Evolutionary conservation across 2,329 filamentous ascomycete species (phyloP).

Genomic region (Truncatella angustata): DNA sequence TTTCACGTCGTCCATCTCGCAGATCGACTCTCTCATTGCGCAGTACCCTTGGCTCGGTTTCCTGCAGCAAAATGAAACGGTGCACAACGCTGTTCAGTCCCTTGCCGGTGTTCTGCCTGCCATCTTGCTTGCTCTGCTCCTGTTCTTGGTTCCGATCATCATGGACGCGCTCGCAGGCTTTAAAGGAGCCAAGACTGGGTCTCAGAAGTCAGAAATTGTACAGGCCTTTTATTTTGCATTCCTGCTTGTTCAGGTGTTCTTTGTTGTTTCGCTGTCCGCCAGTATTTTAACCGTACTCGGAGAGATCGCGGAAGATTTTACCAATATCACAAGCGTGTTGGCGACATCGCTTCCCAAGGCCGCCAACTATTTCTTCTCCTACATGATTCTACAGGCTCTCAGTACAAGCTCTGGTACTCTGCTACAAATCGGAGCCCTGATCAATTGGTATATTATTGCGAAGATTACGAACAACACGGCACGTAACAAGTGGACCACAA

Average conservation of each 20-base stretch:
- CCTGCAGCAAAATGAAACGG: constrained; percentile 56
- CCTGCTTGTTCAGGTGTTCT: constrained; percentile 90
- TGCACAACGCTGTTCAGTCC: constrained; percentile 60
- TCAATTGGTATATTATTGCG: constrained; percentile 79
- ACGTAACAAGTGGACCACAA: constrained; percentile 78
- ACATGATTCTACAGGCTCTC: constrained; percentile 93
- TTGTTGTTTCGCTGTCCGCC: constrained; percentile 84
- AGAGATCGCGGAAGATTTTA: constrained; percentile 54
- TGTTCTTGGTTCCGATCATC: constrained; percentile 78
- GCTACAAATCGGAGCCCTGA: constrained; percentile 75
- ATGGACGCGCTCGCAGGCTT: constrained; percentile 70
- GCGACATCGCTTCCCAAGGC: constrained; percentile 80
- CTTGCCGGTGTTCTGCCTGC: constrained; percentile 87
- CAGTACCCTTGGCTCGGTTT: constrained; percentile 69
- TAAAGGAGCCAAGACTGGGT: constrained; percentile 80
- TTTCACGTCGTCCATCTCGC: constrained; percentile 79
- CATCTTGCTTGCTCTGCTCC: constrained; percentile 70
- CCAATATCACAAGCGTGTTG: constrained; percentile 67
- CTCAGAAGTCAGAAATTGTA: constrained; percentile 75
- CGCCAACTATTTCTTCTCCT: constrained; percentile 97
- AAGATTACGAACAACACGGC: constrained; percentile 81
- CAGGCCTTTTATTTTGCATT: constrained; percentile 93
- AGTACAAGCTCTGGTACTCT: constrained; percentile 87
- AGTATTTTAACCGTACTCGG: constrained; percentile 65
- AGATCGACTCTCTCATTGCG: constrained; percentile 68